These are phyloP conservation scores for Teunomyces atbi DNA, from an alignment of 805 yeast species.

Conservation along the genomic window DNA sequence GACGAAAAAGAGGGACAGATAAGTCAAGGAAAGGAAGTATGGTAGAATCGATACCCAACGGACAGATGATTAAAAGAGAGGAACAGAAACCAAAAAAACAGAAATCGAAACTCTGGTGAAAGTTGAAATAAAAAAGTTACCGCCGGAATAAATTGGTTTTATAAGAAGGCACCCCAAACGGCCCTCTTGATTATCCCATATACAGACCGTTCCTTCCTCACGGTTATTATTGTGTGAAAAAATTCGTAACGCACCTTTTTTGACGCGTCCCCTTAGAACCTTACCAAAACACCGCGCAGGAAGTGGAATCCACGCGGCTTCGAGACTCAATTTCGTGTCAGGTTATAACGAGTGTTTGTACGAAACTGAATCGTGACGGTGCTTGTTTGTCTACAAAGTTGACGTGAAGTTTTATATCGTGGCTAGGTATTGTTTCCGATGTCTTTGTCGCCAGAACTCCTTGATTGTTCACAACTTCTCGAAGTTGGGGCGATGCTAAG, in stretches of 20 bases:
- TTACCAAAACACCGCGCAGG: slow-evolving; percentile 4
- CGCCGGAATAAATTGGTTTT: slow-evolving; percentile 6
- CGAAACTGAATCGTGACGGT: background rate
- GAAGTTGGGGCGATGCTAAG: background rate
- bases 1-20: background rate
- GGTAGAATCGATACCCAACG: background rate
- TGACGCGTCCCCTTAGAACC: slow-evolving; percentile 4
- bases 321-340: background rate
- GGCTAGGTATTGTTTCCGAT: background rate
- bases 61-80: background rate
- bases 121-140: slow-evolving; percentile 1
- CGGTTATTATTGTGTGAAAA: slow-evolving; percentile 3
- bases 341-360: background rate
- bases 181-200: slow-evolving; percentile 1
- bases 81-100: slow-evolving; percentile 3
- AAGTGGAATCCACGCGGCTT: background rate
- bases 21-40: background rate
- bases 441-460: background rate
- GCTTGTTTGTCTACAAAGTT: background rate
- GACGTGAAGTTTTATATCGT: background rate
- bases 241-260: slow-evolving; percentile 2
- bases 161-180: slow-evolving; percentile 6
- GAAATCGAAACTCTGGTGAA: background rate
- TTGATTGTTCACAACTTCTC: background rate
- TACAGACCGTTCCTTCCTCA: slow-evolving; percentile 5